Evolutionary conservation across 2,329 filamentous ascomycete genomes (phyloP).

Genomic region (Botrytis sinoallii): DNA sequence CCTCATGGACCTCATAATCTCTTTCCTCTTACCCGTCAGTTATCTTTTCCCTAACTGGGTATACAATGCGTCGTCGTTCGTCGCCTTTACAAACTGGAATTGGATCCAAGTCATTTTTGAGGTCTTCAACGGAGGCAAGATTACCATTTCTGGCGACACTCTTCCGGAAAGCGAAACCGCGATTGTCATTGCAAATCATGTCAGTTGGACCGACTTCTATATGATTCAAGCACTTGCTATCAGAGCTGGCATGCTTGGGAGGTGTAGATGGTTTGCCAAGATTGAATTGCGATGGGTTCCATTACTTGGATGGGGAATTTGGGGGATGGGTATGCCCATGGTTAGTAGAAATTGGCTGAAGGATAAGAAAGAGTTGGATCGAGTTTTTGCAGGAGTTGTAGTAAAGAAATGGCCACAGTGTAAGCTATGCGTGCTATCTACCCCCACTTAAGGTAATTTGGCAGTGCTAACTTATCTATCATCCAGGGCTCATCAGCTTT

Average conservation of each 20-base stretch:
- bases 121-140: conserved; percentile 49
- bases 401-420: conserved; percentile 54
- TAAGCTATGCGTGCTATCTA: conserved; percentile 39
- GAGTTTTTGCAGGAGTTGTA: conserved; percentile 54
- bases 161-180: conserved; percentile 55
- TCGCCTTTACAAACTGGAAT: conserved; percentile 54
- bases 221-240: conserved; percentile 58
- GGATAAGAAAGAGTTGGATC: conserved; percentile 54
- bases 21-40: conserved; percentile 48
- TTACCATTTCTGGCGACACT: conserved; percentile 51
- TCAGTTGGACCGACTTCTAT: conserved; percentile 62
- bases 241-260: conserved; percentile 55
- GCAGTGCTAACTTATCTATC: conserved; percentile 15
- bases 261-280: conserved; percentile 62
- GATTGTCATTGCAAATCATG: conserved; percentile 59
- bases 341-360: conserved; percentile 58
- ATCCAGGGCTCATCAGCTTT: conserved; percentile 60
- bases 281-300: conserved; percentile 56
- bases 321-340: conserved; percentile 64
- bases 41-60: conserved; percentile 48
- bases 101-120: conserved; percentile 59
- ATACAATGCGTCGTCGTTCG: conserved; percentile 52
- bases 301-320: conserved; percentile 61
- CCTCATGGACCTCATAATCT: conserved; percentile 50
- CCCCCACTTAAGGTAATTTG: neutral